Evolutionary conservation across 148 eudicot species (phyloP).

Genomic region (Polygonum aviculare): DNA sequence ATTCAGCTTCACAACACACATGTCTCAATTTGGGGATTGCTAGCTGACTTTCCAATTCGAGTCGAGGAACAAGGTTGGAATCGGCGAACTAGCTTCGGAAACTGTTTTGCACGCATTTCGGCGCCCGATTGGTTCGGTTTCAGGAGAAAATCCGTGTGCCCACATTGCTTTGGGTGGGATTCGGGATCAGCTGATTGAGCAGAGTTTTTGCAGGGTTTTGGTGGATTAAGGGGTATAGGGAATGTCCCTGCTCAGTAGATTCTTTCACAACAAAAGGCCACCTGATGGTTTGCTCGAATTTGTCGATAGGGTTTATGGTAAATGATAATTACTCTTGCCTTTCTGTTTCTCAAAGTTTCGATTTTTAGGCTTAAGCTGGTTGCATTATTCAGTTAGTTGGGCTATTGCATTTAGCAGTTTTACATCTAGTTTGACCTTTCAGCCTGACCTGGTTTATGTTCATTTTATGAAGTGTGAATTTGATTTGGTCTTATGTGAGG

Average conservation of each 20-base stretch:
- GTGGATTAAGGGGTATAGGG: constrained; percentile 5
- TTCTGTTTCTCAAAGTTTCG: not conserved
- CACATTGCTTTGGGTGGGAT: not conserved
- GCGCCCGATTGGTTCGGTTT: not conserved
- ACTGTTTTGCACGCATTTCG: not conserved
- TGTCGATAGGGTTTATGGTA: constrained; percentile 94
- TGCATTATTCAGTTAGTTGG: not conserved
- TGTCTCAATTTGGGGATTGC: not conserved
- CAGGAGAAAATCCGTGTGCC: not conserved
- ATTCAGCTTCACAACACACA: not conserved
- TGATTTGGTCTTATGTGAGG: not conserved
- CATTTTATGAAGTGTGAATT: not conserved
- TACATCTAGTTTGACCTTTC: not conserved
- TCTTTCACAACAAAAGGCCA: constrained; percentile 83
- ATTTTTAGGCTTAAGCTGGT: constrained; percentile 8
- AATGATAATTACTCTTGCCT: constrained; percentile 9
- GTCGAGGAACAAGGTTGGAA: not conserved
- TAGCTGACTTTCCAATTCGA: not conserved
- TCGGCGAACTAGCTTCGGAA: not conserved
- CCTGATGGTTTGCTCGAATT: constrained; percentile 98
- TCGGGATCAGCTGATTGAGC: constrained; percentile 2
- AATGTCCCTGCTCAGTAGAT: constrained; percentile 94
- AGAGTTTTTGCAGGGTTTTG: not conserved
- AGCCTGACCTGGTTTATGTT: not conserved
- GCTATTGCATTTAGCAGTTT: not conserved